Percentiles rank a stretch among this genome's conserved stretches.
These are phyloP conservation scores for Yamadazyma oceani DNA, from an alignment of 1,139 yeast species.

Conservation along the genomic window DNA sequence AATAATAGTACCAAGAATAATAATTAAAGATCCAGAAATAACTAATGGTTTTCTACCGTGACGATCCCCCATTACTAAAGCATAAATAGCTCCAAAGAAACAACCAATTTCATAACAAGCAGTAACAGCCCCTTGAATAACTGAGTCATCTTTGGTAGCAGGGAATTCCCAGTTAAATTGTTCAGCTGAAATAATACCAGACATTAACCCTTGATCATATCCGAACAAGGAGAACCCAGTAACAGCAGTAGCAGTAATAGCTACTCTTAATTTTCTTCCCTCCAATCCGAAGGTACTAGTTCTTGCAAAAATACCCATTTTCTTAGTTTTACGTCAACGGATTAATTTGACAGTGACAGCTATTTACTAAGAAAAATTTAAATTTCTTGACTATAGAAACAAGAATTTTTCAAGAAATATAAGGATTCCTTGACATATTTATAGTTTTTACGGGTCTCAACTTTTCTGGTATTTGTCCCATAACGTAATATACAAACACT, in stretches of 20 bases:
- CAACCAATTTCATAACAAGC: constrained; percentile 76
- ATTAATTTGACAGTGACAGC: not conserved
- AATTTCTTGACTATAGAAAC: not conserved
- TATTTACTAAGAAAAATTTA: not conserved
- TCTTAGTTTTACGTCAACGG: not conserved
- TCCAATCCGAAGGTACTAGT: constrained; percentile 46
- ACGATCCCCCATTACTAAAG: constrained; percentile 37
- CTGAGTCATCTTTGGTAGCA: constrained; percentile 40
- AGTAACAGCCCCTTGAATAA: constrained; percentile 67
- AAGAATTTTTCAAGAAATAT: constrained; percentile 6
- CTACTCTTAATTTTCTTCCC: constrained; percentile 42
- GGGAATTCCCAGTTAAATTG: constrained; percentile 61
- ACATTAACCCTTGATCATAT: constrained; percentile 78
- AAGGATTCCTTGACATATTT: constrained; percentile 3
- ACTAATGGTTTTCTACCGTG: constrained; percentile 49
- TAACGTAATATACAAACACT: too few species aligned
- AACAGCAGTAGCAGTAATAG: constrained; percentile 57
- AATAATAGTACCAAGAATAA: constrained; percentile 45
- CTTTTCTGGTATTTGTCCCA: not conserved
- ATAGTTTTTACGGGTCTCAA: not conserved
- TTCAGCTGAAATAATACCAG: constrained; percentile 63
- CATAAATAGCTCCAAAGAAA: constrained; percentile 62
- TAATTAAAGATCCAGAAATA: constrained; percentile 36
- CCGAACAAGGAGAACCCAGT: constrained; percentile 70
- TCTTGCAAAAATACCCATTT: constrained; percentile 26